Base-by-base conservation (phyloP, 2,329 filamentous ascomycete genomes). In the Sclerotinia sclerotiorum region DNA sequence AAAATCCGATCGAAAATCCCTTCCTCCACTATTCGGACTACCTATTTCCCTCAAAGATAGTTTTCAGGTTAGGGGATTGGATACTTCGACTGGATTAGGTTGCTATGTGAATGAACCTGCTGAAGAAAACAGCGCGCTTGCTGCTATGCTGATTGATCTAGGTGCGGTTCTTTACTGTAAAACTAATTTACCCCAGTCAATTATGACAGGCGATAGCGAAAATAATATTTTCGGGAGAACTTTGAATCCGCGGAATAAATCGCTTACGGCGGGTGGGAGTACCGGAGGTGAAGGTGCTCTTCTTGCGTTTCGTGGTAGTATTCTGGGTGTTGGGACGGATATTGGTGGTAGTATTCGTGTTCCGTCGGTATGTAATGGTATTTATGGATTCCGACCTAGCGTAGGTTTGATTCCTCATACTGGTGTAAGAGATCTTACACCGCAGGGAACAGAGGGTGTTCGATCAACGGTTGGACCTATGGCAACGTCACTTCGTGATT, bases 21-120 rank as follows among this genome's bases (percentile, higher is more conserved):
- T 42, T n/a, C 73, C 77, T 1, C 73, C 77, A 1, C 82, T 71
- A 11, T 46, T 48, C 4, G 65, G 65, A 0, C 19, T 67, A n/a
- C 65, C 65, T 7, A 21, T 67, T 5, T 42, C 42, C 29, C 61
- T 49, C 7, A 35, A 97, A 77, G 93, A 88, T 71, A 86, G 86
- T 1, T 85, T 97, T 69, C 85, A 89, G 21, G 90, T 97, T 13
- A 88, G 86, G 67, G 93, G 91, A 29, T 27, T 42, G 1, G 63
- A 66, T 19, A 46, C 35, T 2, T 55, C 63, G 8, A 56, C 39
- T 29, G 63, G 63, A 13, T 96, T 93, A 73, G 93, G 97, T 77
- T 87, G 87, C n/a, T 90, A 87, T 13, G 89, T 96, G 1, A 93
- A 92, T 1, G 94, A 92, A 79, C 91, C 90, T 29, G 81, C 83